These are phyloP conservation scores for Curvularia hawaiiensis DNA, from an alignment of 2,329 filamentous ascomycete genomes.

Conservation along the genomic window DNA sequence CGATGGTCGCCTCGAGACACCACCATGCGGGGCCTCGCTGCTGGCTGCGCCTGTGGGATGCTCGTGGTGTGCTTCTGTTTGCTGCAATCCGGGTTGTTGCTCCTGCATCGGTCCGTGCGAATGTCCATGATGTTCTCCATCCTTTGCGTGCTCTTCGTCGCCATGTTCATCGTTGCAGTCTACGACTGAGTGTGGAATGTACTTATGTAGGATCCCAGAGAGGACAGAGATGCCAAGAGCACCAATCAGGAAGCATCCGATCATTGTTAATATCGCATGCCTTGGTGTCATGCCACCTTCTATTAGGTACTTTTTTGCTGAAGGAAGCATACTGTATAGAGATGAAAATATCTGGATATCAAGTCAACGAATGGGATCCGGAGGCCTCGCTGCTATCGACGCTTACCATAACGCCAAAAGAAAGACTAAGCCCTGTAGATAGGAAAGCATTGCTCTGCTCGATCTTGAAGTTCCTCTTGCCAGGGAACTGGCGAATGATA, in stretches of 20 bases:
- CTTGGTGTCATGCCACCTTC: conserved; percentile 70
- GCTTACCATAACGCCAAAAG: conserved; percentile 93
- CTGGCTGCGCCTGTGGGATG: conserved; percentile 28
- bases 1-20: conserved; percentile 42
- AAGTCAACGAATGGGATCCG: conserved; percentile 14
- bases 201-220: conserved; percentile 73
- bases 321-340: conserved; percentile 90
- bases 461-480: conserved; percentile 79
- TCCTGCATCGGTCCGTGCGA: conserved; percentile 30
- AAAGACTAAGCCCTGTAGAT: conserved; percentile 85
- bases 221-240: conserved; percentile 77
- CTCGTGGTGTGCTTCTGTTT: conserved; percentile 19
- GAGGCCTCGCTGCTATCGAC: not conserved
- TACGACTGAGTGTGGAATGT: conserved; percentile 79
- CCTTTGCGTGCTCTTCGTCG: conserved; percentile 53
- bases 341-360: conserved; percentile 83
- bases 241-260: conserved; percentile 71
- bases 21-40: conserved; percentile 16
- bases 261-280: conserved; percentile 69
- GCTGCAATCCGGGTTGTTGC: conserved; percentile 19
- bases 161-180: conserved; percentile 78
- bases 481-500: conserved; percentile 72
- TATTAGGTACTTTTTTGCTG: conserved; percentile 77
- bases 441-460: conserved; percentile 88
- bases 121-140: conserved; percentile 26